Evolutionary conservation across 208 protist species (phyloP), one percentile per base, ranked within the genome.

Genomic region (Entamoeba moshkovskii): DNA sequence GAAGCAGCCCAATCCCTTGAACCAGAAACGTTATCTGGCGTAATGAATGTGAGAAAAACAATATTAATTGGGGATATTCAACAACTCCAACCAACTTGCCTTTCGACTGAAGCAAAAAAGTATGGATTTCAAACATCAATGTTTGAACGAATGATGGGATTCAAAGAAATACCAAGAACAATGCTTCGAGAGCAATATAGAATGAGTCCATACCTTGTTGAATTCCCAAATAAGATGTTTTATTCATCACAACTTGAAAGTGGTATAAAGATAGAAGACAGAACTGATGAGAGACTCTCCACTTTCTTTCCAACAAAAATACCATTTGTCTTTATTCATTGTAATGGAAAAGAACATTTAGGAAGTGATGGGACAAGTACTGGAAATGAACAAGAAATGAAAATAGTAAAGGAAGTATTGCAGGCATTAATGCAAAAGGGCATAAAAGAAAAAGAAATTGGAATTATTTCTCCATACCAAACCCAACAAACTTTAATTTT

Each of bases 401-500:
- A 92, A 6, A 95, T 95, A n/a, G 96, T 98, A 33, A 97, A 98
- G 94, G 97, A 98, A 93, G 96, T 98, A 15, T 97, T 99, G 0
- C 98, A 97, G 0, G 95, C 95, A 33, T 96, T 99, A 29, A 94
- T 99, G 1, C 95, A 97, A 11, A 59, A 94, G 6, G 49, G 49
- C 8, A n/a, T 92, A 22, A 3, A 93, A 11, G 97, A 98, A 1
- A 45, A 96, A 25, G 96, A 98, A 94, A 98, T 99, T 93, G 98
- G 98, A 94, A 96, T 99, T 92, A 98, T 99, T 73, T 99, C 98
- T 45, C 98, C 98, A n/a, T 99, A 99, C 95, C 97, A 98, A 93
- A 98, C 97, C 6, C 98, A 99, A 96, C 96, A 98, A 66, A 96
- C 96, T 6, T 99, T 97, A 95, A 95, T 99, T 91, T 95, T 97